These are phyloP conservation scores for Cyclotella cryptica DNA, from an alignment of 108 stramenopile genomes.

Conservation along the genomic window DNA sequence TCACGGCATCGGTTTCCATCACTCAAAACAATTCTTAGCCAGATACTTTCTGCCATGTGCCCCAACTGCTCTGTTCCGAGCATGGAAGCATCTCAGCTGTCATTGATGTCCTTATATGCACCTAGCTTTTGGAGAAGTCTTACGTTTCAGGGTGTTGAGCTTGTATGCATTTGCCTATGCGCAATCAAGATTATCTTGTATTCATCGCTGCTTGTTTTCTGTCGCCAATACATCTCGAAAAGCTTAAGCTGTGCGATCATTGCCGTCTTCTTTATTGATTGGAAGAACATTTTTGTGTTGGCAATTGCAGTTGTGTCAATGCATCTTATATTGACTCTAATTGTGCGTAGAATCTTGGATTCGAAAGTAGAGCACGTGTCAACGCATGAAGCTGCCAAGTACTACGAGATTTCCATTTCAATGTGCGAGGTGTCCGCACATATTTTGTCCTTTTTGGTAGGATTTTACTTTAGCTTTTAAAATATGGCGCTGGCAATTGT, in stretches of 20 bases:
- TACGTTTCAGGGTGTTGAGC: not conserved
- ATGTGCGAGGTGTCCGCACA: not conserved
- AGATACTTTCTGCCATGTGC: slow-evolving; percentile 18
- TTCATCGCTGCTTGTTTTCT: slow-evolving; percentile 8
- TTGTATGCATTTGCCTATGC: slow-evolving; percentile 12
- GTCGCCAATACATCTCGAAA: slow-evolving; percentile 20
- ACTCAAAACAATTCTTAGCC: not conserved
- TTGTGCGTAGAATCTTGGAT: not conserved
- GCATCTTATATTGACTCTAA: slow-evolving; percentile 17
- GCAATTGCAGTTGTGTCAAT: not conserved
- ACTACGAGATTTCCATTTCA: not conserved
- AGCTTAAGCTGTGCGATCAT: slow-evolving; percentile 21
- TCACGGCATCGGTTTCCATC: not conserved
- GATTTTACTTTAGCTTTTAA: not conserved
- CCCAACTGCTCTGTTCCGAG: slow-evolving; percentile 9
- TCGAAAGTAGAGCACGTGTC: not conserved
- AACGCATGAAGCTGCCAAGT: not conserved
- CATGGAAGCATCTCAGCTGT: not conserved
- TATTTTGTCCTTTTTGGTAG: not conserved
- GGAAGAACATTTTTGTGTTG: slow-evolving; percentile 1
- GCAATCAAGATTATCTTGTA: slow-evolving; percentile 1
- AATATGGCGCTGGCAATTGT: not conserved
- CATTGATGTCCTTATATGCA: slow-evolving; percentile 7
- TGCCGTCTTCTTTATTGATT: slow-evolving; percentile 14
- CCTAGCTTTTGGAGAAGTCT: slow-evolving; percentile 16